Evolutionary conservation across 768 basidiomycete genomes (phyloP).

Genomic region (Mycena albidolilacea): DNA sequence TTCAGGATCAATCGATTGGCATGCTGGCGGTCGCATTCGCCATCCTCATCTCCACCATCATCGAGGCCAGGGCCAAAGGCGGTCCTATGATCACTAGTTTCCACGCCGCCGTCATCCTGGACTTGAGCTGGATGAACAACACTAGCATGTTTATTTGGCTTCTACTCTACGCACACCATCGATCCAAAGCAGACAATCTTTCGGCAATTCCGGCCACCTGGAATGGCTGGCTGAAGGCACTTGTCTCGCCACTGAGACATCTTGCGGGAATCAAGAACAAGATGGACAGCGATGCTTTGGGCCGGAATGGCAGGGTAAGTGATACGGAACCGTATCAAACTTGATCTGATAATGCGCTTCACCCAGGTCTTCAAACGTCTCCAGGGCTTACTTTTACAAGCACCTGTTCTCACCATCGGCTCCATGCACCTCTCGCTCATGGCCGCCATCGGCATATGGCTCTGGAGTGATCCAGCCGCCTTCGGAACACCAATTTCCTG

Average conservation of each 20-base stretch:
- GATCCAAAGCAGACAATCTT: not conserved
- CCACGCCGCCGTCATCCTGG: conserved; percentile 17
- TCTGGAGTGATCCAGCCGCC: not conserved
- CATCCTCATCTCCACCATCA: conserved; percentile 7
- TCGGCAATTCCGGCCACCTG: not conserved
- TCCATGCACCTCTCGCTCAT: not conserved
- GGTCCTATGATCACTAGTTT: not conserved
- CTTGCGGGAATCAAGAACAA: not conserved
- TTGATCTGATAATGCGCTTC: not conserved
- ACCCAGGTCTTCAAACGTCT: not conserved
- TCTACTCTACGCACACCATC: conserved; percentile 13
- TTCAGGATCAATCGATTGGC: conserved; percentile 10
- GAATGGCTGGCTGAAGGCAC: not conserved
- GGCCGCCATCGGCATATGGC: not conserved
- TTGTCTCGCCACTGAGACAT: not conserved
- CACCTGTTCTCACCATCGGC: not conserved
- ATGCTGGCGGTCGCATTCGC: conserved; percentile 12
- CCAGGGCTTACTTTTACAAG: not conserved
- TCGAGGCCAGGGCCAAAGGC: not conserved
- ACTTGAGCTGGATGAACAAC: conserved; percentile 14
- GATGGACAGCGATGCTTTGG: not conserved
- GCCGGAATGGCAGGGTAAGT: not conserved
- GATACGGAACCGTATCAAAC: not conserved
- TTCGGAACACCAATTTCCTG: not conserved
- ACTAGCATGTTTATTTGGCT: conserved; percentile 18